Evolutionary conservation across 257 asterid genomes (phyloP).

Genomic region (Solanum tacnaense): DNA sequence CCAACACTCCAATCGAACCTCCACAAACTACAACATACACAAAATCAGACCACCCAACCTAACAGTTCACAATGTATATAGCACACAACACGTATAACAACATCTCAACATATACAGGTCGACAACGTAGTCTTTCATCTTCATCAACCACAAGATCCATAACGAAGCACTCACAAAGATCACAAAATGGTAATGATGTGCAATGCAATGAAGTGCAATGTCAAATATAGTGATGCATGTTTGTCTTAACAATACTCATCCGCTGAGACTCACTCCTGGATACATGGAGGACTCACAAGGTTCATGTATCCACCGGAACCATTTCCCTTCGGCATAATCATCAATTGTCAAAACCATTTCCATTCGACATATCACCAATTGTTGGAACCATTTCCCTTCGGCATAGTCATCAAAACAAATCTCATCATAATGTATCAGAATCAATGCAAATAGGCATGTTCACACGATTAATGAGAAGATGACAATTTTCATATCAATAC

Average conservation of each 20-base stretch:
- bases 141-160: background rate
- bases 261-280: accelerated
- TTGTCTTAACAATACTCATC: too few species aligned
- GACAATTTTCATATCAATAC: background rate
- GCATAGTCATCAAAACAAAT: background rate
- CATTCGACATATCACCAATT: background rate
- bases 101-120: background rate
- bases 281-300: background rate
- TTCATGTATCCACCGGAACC: background rate
- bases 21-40: background rate
- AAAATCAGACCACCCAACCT: background rate
- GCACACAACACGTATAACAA: background rate
- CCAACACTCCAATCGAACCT: background rate
- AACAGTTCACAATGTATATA: background rate
- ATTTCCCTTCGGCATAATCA: background rate
- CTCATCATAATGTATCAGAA: background rate
- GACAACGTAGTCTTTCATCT: background rate
- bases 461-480: background rate
- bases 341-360: background rate
- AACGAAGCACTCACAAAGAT: background rate
- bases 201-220: background rate
- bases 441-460: background rate
- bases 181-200: background rate
- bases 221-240: background rate
- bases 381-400: background rate